phyloP scores from a whole-genome alignment of 106 monocot species.

The Acorus gramineus region DNA sequence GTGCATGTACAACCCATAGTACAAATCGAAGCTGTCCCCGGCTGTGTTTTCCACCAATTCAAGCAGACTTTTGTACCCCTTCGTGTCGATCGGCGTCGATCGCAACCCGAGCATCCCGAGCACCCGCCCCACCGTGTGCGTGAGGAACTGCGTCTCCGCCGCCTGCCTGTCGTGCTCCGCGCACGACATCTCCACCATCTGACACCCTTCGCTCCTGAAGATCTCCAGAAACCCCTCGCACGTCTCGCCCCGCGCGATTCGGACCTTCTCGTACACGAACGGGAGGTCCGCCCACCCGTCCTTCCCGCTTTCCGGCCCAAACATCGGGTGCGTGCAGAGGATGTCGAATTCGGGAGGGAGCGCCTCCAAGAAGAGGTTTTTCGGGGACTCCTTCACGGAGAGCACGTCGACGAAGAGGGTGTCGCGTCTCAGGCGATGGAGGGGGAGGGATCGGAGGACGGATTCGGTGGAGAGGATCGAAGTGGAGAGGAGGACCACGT shows the following conservation, averaged over 20 bases:
- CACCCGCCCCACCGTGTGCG: conserved; percentile 31
- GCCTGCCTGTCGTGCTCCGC: conserved; percentile 23
- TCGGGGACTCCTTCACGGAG: no score
- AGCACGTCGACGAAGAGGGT: no score
- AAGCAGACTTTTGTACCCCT: conserved; percentile 19
- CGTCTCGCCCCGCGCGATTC: neutral
- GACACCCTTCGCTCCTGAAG: conserved; percentile 19
- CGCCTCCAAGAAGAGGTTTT: no score
- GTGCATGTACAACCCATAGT: conserved; percentile 15
- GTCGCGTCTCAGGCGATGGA: no score
- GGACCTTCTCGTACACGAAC: conserved; percentile 19
- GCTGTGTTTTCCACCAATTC: conserved; percentile 21
- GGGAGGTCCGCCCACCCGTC: conserved; percentile 21
- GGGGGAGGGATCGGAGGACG: no score
- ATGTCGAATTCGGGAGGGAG: conserved; percentile 6
- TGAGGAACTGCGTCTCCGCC: conserved; percentile 20
- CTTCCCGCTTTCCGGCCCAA: conserved; percentile 28
- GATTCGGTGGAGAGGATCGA: no score
- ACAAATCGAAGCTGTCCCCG: conserved; percentile 28
- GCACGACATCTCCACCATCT: conserved; percentile 29
- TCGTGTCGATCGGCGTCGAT: conserved; percentile 24
- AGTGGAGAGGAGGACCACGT: no score
- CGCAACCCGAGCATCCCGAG: neutral
- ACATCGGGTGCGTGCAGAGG: conserved; percentile 33
- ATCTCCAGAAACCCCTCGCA: conserved; percentile 16